phyloP scores from a whole-genome alignment of 2,329 filamentous ascomycete species.

The Ophiostoma himal-ulmi region DNA sequence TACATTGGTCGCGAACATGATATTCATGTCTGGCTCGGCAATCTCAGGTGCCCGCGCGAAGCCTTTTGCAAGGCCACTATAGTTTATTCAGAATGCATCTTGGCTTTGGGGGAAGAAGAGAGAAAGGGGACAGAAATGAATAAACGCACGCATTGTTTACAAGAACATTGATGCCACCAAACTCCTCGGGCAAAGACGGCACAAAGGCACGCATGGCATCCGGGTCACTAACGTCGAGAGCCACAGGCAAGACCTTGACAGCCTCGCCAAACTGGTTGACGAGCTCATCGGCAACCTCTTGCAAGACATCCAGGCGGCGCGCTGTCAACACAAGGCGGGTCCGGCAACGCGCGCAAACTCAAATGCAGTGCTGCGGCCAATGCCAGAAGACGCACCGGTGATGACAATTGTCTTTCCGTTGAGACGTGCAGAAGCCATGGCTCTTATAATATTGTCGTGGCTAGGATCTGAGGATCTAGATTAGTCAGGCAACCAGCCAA shows the following conservation, averaged over 20 bases:
- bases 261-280: conserved; percentile 72
- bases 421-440: conserved; percentile 51
- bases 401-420: conserved; percentile 88
- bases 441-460: not conserved
- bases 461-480: not conserved
- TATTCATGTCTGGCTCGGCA: conserved; percentile 68
- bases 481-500: not conserved
- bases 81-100: conserved; percentile 8
- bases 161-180: conserved; percentile 75
- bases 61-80: conserved; percentile 79
- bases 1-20: conserved; percentile 92
- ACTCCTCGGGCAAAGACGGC: conserved; percentile 67
- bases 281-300: conserved; percentile 71
- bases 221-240: conserved; percentile 79
- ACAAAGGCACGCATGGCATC: conserved; percentile 71
- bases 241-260: conserved; percentile 74
- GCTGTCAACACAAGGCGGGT: conserved; percentile 81
- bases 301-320: conserved; percentile 70
- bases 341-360: conserved; percentile 88
- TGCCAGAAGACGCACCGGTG: conserved; percentile 89
- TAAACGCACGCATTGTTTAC: conserved; percentile 87
- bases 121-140: not conserved
- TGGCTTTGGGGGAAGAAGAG: not conserved
- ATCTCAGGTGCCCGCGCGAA: conserved; percentile 83
- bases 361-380: conserved; percentile 75